phyloP scores from a whole-genome alignment of 441 rosid species.

The Euphorbia schlechtendalii region DNA sequence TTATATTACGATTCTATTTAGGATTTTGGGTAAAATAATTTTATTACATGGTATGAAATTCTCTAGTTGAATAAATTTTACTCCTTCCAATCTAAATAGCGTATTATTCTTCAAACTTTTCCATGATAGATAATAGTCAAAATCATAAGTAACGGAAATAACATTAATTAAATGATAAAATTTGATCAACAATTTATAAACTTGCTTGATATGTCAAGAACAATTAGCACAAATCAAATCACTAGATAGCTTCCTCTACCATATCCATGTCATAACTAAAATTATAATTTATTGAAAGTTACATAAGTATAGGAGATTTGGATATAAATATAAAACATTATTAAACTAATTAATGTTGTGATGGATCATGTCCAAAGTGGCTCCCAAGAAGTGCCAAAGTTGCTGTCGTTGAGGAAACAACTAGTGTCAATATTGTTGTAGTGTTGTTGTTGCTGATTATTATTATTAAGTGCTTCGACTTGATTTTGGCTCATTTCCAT shows the following conservation, averaged over 20 bases:
- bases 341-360: not conserved
- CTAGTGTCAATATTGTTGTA: constrained; percentile 23
- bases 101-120: no score
- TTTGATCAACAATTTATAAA: constrained; percentile 24
- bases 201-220: constrained; percentile 7
- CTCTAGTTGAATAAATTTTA: no score
- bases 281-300: constrained; percentile 6
- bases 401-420: constrained; percentile 37
- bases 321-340: not conserved
- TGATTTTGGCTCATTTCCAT: constrained; percentile 34
- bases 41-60: no score
- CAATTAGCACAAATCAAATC: constrained; percentile 11
- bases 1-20: no score
- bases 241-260: not conserved
- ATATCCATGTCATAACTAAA: no score
- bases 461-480: constrained; percentile 23
- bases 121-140: no score
- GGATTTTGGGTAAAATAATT: no score
- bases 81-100: no score
- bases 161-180: constrained; percentile 8
- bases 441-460: constrained; percentile 13
- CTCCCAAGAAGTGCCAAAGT: constrained; percentile 38
- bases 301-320: not conserved
- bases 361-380: constrained; percentile 39
- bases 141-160: not conserved